Percentiles rank a stretch among this genome's conserved stretches.
These are phyloP conservation scores for Wickerhamomyces subpelliculosus DNA, from an alignment of 805 yeast species.

Conservation along the genomic window DNA sequence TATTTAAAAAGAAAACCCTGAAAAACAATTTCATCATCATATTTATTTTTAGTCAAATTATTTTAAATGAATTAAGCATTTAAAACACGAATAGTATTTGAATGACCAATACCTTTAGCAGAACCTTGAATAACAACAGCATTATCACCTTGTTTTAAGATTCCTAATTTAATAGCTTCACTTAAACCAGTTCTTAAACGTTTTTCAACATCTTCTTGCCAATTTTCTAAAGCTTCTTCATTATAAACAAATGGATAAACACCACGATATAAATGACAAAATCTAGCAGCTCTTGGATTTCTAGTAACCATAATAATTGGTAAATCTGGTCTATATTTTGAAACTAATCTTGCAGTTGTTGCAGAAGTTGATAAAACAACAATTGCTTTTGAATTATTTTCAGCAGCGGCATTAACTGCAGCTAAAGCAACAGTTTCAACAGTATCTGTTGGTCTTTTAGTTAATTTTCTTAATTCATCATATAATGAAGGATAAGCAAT, in stretches of 20 bases:
- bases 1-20: background rate
- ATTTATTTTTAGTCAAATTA: background rate
- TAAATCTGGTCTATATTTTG: constrained; percentile 96
- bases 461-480: constrained; percentile 82
- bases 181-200: constrained; percentile 90
- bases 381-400: constrained; percentile 95
- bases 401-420: constrained; percentile 93
- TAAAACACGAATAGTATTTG: constrained; percentile 94
- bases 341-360: constrained; percentile 88
- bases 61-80: constrained; percentile 43
- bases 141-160: constrained; percentile 80
- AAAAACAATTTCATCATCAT: background rate
- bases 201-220: constrained; percentile 95
- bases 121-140: constrained; percentile 97
- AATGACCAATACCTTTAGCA: constrained; percentile 98
- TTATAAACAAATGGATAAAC: constrained; percentile 93
- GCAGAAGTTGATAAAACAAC: constrained; percentile 95
- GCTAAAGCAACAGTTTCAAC: constrained; percentile 97
- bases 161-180: constrained; percentile 82
- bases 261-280: constrained; percentile 95
- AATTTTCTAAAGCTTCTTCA: constrained; percentile 53
- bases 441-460: constrained; percentile 85
- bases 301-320: constrained; percentile 98
- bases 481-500: constrained; percentile 79
- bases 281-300: constrained; percentile 89